These are phyloP conservation scores for Abrus pulchellus DNA, from an alignment of 306 rosid genomes.

Conservation along the genomic window DNA sequence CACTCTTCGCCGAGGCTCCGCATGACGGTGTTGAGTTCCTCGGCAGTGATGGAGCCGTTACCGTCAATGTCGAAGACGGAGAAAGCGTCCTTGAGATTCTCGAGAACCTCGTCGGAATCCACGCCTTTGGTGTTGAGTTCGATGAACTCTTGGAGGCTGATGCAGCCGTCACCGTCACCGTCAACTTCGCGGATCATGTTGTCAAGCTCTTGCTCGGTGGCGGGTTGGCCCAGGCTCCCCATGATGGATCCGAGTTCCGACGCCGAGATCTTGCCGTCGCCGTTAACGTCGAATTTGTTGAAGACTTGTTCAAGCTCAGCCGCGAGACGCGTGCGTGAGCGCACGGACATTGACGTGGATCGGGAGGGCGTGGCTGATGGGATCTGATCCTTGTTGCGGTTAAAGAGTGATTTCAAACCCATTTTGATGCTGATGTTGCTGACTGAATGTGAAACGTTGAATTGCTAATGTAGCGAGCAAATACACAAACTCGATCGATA, in stretches of 20 bases:
- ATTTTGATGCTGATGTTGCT: neutral
- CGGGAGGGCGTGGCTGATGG: conserved; percentile 18
- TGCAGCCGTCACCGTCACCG: conserved; percentile 86
- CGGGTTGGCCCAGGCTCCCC: conserved; percentile 70
- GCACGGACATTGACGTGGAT: conserved; percentile 58
- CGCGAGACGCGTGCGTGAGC: conserved; percentile 54
- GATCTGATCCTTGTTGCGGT: conserved; percentile 56
- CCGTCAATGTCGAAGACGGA: conserved; percentile 85
- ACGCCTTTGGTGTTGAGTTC: conserved; percentile 86
- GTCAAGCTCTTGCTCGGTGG: conserved; percentile 68
- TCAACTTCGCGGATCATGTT: conserved; percentile 83
- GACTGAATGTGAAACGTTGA: neutral
- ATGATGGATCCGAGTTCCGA: conserved; percentile 82
- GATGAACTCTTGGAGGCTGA: conserved; percentile 76
- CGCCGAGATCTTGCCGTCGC: conserved; percentile 91
- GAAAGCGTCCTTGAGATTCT: conserved; percentile 85
- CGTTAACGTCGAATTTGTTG: conserved; percentile 85
- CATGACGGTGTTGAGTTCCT: conserved; percentile 80
- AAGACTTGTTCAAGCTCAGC: conserved; percentile 83
- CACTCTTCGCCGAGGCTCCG: conserved; percentile 83
- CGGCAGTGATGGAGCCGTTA: conserved; percentile 87
- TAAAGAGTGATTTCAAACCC: conserved; percentile 78
- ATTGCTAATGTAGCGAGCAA: no score
- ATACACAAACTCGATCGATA: neutral
- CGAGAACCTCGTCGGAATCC: conserved; percentile 76